Conservation (phyloP, 306 rosid genomes). For the Quercus ilex region DNA sequence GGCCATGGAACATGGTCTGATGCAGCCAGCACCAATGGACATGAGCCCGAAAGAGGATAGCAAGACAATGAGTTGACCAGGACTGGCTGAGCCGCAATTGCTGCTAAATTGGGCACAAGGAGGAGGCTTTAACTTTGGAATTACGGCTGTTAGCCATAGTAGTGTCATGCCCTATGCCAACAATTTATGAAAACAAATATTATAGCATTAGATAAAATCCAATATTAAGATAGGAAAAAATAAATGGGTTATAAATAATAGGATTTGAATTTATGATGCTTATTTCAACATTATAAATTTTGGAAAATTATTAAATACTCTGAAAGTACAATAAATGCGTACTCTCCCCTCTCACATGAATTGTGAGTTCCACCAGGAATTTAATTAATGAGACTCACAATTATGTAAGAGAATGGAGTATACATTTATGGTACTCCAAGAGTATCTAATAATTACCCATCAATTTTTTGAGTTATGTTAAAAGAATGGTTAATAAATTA, state of each 20-base stretch:
- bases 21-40: conserved; percentile 59
- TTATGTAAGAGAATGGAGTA: fast-evolving
- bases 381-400: too few relatives aligned
- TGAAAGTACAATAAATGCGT: too few relatives aligned
- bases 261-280: too few relatives aligned
- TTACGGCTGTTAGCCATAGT: conserved; percentile 16
- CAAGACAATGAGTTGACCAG: not conserved
- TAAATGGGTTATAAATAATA: too few relatives aligned
- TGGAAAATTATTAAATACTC: too few relatives aligned
- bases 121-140: conserved; percentile 16
- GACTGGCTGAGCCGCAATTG: not conserved
- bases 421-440: too few relatives aligned
- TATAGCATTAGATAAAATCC: not conserved
- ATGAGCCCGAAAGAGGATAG: conserved; percentile 33
- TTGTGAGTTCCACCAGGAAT: fast-evolving
- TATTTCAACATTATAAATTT: too few relatives aligned
- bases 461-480: too few relatives aligned
- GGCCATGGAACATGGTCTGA: conserved; percentile 56
- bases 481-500: too few relatives aligned
- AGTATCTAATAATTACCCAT: too few relatives aligned
- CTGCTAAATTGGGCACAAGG: not conserved
- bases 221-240: too few relatives aligned
- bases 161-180: conserved; percentile 6
- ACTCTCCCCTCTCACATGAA: too few relatives aligned
- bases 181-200: not conserved